Evolutionary conservation across 2,329 filamentous ascomycete species (phyloP).

Genomic region (Penicillium sp.): DNA sequence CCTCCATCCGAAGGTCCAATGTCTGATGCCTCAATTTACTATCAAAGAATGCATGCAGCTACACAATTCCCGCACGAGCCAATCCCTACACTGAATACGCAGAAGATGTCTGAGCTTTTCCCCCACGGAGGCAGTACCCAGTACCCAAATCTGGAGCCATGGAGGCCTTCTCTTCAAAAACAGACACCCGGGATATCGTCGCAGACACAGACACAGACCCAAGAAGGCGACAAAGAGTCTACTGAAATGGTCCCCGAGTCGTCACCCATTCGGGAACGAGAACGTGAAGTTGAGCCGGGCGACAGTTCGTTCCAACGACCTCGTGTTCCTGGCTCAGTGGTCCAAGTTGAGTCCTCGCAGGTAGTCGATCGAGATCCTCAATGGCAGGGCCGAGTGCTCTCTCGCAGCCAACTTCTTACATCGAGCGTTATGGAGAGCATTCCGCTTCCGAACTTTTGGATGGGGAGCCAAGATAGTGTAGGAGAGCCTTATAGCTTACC

Average conservation of each 20-base stretch:
- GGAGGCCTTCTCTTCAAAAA: constrained; percentile 3
- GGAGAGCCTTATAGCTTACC: constrained; percentile 38
- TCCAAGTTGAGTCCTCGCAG: constrained; percentile 45
- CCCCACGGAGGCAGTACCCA: constrained; percentile 29
- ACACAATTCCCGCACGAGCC: constrained; percentile 40
- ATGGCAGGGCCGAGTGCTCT: constrained; percentile 26
- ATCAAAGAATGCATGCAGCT: constrained; percentile 34
- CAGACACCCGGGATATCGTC: constrained; percentile 11
- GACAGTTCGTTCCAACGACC: constrained; percentile 17
- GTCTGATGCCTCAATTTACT: constrained; percentile 39
- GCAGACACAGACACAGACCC: constrained; percentile 24
- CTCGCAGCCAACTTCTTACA: constrained; percentile 38
- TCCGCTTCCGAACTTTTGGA: constrained; percentile 39
- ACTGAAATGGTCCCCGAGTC: constrained; percentile 42
- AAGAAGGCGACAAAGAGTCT: constrained; percentile 21
- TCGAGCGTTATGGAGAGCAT: constrained; percentile 47
- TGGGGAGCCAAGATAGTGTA: constrained; percentile 39
- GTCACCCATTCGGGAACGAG: constrained; percentile 31
- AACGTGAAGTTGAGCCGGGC: constrained; percentile 7
- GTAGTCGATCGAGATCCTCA: constrained; percentile 27
- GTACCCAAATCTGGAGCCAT: constrained; percentile 7
- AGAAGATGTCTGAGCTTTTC: constrained; percentile 41
- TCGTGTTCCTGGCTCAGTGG: constrained; percentile 26
- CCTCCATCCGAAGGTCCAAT: constrained; percentile 28
- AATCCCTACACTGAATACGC: constrained; percentile 36